phyloP scores from a whole-genome alignment of 345 rosid genomes.

The Pistacia vera region DNA sequence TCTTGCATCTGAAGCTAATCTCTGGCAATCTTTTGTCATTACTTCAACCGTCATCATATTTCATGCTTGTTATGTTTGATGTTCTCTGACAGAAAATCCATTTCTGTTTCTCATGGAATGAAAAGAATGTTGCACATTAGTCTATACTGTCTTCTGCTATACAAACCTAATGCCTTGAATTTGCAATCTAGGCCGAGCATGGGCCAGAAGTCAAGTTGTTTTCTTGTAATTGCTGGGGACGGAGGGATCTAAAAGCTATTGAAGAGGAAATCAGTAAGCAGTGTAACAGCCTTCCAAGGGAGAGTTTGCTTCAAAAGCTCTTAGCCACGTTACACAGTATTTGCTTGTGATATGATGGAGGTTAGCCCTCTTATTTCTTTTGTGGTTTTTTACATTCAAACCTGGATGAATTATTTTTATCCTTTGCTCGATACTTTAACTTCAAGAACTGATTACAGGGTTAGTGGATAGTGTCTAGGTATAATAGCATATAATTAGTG shows the following conservation, averaged over 20 bases:
- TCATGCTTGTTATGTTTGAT: not conserved
- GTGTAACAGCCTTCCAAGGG: slow-evolving; percentile 76
- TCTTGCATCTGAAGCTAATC: not conserved
- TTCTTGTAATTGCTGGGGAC: slow-evolving; percentile 83
- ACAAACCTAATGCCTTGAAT: not conserved
- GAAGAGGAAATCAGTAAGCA: slow-evolving; percentile 83
- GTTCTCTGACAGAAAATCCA: not conserved
- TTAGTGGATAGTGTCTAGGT: not conserved
- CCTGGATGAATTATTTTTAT: not conserved
- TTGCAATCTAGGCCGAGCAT: slow-evolving; percentile 78
- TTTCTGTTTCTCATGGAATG: too few species aligned
- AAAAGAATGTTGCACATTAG: too few species aligned
- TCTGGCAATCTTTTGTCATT: not conserved
- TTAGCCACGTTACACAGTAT: slow-evolving; percentile 79
- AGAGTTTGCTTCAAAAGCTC: slow-evolving; percentile 80
- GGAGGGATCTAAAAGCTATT: slow-evolving; percentile 64
- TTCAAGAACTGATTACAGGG: not conserved
- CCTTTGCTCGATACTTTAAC: not conserved
- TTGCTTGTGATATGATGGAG: slow-evolving; percentile 85
- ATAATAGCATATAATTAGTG: not conserved
- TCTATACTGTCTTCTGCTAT: too few species aligned
- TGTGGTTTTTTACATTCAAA: not conserved
- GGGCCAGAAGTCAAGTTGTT: slow-evolving; percentile 99
- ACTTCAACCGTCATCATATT: not conserved
- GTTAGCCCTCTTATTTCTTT: slow-evolving; percentile 37